Conservation (phyloP, 306 rosid species). For the Quercus variabilis region DNA sequence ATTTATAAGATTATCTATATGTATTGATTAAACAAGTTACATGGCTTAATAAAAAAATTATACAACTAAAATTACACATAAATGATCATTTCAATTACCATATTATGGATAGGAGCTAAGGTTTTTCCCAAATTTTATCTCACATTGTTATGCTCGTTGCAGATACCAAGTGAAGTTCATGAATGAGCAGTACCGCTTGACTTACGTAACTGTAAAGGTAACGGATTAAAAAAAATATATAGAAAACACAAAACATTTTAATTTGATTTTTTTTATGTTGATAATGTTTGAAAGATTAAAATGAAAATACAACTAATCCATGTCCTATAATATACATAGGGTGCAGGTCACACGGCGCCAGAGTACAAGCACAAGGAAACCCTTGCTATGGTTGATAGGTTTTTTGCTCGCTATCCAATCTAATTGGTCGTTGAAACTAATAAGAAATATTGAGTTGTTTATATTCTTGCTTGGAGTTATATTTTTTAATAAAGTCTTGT, state of each 20-base stretch:
- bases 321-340: neutral
- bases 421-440: neutral
- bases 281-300: neutral
- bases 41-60: no score
- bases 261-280: neutral
- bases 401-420: constrained; percentile 25
- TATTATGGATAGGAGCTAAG: no score
- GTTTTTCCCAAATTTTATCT: no score
- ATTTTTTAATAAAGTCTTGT: neutral
- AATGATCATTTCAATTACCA: no score
- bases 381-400: constrained; percentile 31
- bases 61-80: no score
- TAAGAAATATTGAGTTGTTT: neutral
- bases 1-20: no score
- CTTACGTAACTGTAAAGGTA: constrained; percentile 26
- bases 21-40: no score
- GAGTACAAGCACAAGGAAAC: constrained; percentile 30
- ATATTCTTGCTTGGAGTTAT: neutral
- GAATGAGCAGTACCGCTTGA: constrained; percentile 18
- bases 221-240: neutral
- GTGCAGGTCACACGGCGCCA: constrained; percentile 32
- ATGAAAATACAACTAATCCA: neutral
- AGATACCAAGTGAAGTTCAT: constrained; percentile 29
- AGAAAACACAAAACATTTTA: neutral
- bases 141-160: neutral